phyloP scores from a whole-genome alignment of 148 eudicot species.

The Chenopodium quinoa region DNA sequence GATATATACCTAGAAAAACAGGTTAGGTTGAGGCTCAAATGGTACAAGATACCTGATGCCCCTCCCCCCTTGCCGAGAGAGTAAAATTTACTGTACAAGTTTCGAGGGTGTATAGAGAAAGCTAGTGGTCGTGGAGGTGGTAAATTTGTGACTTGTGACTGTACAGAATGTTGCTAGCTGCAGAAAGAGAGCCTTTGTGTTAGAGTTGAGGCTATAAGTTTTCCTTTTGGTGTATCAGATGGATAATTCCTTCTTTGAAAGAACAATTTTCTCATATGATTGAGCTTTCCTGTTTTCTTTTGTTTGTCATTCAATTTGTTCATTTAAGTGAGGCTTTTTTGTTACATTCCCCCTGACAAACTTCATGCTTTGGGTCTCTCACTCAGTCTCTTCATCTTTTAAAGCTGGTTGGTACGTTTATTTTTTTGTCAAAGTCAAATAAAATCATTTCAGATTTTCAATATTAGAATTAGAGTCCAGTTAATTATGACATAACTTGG shows the following conservation, averaged over 20 bases:
- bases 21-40: conserved; percentile 43
- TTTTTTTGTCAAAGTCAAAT: too few species aligned
- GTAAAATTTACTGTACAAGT: conserved; percentile 34
- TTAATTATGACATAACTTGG: too few species aligned
- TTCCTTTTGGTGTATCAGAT: conserved; percentile 35
- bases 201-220: conserved; percentile 43
- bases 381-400: too few species aligned
- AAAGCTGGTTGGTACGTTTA: too few species aligned
- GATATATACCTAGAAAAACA: conserved; percentile 39
- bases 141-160: conserved; percentile 39
- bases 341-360: too few species aligned
- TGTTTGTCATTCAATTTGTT: neutral
- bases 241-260: conserved; percentile 29
- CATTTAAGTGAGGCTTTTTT: too few species aligned
- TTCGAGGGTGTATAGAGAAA: conserved; percentile 39
- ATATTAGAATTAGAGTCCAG: too few species aligned
- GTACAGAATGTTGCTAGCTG: conserved; percentile 54
- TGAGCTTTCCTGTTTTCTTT: neutral
- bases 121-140: conserved; percentile 31
- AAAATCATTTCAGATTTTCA: too few species aligned
- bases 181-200: conserved; percentile 38
- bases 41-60: conserved; percentile 41
- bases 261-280: conserved; percentile 26
- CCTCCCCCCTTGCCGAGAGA: conserved; percentile 34
- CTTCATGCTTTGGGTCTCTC: too few species aligned